These are phyloP conservation scores for Eucalyptus sp. DNA, from an alignment of 345 rosid species.

Conservation along the genomic window DNA sequence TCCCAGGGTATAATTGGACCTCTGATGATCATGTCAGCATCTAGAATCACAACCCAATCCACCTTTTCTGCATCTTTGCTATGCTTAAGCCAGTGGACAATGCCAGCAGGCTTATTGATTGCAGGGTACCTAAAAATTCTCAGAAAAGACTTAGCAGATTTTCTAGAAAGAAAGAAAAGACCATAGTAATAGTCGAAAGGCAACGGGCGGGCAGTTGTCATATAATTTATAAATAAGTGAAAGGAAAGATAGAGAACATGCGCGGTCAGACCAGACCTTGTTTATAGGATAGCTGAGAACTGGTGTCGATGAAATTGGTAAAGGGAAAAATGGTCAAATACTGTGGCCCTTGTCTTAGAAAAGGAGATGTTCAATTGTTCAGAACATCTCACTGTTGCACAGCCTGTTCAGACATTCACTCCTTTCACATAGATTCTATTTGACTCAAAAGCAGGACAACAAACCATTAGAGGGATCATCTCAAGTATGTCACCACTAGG, in stretches of 20 bases:
- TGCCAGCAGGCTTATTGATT: slow-evolving; percentile 93
- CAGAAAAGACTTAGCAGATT: background rate
- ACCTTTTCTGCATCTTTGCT: slow-evolving; percentile 79
- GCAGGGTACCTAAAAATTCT: slow-evolving; percentile 76
- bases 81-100: slow-evolving; percentile 87
- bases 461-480: background rate
- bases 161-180: background rate
- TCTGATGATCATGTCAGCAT: slow-evolving; percentile 94
- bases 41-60: slow-evolving; percentile 97
- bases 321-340: background rate
- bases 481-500: background rate
- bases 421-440: background rate
- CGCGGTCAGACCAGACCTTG: background rate
- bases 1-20: slow-evolving; percentile 96
- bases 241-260: background rate
- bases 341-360: background rate
- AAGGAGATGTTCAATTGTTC: background rate
- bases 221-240: background rate
- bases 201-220: background rate
- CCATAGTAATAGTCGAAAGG: background rate
- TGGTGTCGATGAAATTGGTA: background rate
- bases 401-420: background rate
- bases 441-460: background rate
- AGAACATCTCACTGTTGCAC: background rate
- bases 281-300: background rate